Base-by-base conservation (phyloP, 2,329 filamentous ascomycete species). In the Acrocalymma vagum region DNA sequence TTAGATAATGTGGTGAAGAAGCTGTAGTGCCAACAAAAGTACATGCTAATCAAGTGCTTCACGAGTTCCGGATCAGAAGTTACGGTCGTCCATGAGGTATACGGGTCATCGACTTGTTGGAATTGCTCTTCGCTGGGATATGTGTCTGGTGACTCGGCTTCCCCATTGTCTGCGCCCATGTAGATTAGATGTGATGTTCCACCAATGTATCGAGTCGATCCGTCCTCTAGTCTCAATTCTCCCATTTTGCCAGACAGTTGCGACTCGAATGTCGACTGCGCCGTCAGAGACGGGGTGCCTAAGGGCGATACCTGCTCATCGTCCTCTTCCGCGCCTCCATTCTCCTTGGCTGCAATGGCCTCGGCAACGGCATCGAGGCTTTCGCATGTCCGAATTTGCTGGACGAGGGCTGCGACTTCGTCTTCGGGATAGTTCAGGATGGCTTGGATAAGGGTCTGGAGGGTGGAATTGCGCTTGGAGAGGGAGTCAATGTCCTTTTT, bases 11-110 rank as follows among this genome's bases (percentile, higher is more conserved):
- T 94, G 4, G 91, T 93, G 68, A 97, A 99, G 72, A 94, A 97
- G 13, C 91, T 86, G 69, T 97, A 97, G 70, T 97, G 94, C 88
- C 93, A 97, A 58, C 86, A 90, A 72, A 97, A 97, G 72, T 99
- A 99, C 89, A 97, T 92, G 61, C 92, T 93, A 64, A 99, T 83
- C 13, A 99, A 82, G 69, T 96, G 93, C 11, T 85, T 81, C 55
- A 96, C 84, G 29, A 96, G 78, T 38, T 87, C 82, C 16, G 84
- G 79, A 65, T 96, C 90, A 34, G 84, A 78, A 2, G 90, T 96
- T 29, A 96, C 90, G 11, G 79, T 82, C 0, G 93, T 95, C 94
- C 94, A 99, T 38, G 87, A 92, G 14, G 83, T 85, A 38, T 94
- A 78, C 4, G 90, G 85, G 47, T 93, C 82, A 35, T 87, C 83